These are phyloP conservation scores for Madurella fahalii DNA, from an alignment of 2,329 filamentous ascomycete genomes.

Conservation along the genomic window DNA sequence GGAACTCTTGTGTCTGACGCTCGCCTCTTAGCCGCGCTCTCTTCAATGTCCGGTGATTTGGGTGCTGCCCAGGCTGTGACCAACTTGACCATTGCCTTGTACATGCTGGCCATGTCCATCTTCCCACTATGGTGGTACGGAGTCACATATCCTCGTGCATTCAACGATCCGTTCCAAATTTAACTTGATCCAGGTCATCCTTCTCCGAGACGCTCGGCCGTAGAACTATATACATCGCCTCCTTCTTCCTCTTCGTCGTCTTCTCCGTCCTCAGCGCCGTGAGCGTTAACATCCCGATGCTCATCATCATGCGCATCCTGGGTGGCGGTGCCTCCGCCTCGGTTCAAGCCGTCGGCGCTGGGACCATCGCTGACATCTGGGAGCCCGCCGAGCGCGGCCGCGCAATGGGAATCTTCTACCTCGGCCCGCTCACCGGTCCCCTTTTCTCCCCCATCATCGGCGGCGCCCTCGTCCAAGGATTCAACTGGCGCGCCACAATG, in stretches of 20 bases:
- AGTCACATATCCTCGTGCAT: neutral
- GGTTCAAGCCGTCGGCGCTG: conserved; percentile 78
- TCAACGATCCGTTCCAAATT: too few relatives aligned
- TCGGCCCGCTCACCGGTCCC: conserved; percentile 72
- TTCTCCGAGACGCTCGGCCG: conserved; percentile 72
- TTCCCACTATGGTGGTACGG: conserved; percentile 75
- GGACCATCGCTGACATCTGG: conserved; percentile 80
- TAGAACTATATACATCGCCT: conserved; percentile 72
- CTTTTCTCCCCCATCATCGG: conserved; percentile 73
- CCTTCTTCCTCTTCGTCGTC: conserved; percentile 67
- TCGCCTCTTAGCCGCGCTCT: conserved; percentile 57
- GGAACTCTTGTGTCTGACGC: neutral
- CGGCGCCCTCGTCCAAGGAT: conserved; percentile 62
- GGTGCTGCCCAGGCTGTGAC: conserved; percentile 60
- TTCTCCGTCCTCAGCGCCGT: conserved; percentile 68
- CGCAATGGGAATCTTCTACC: conserved; percentile 81
- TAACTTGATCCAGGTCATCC: conserved; percentile 46
- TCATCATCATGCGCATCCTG: conserved; percentile 71
- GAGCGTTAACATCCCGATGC: conserved; percentile 66
- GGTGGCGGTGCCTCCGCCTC: conserved; percentile 73
- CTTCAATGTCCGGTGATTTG: conserved; percentile 59
- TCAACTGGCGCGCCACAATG: conserved; percentile 72
- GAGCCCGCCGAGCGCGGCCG: conserved; percentile 65
- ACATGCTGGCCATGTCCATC: conserved; percentile 79
- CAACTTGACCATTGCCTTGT: conserved; percentile 73